Conservation (phyloP, 108 stramenopile genomes). For the Nannochloropsis gaditana region DNA sequence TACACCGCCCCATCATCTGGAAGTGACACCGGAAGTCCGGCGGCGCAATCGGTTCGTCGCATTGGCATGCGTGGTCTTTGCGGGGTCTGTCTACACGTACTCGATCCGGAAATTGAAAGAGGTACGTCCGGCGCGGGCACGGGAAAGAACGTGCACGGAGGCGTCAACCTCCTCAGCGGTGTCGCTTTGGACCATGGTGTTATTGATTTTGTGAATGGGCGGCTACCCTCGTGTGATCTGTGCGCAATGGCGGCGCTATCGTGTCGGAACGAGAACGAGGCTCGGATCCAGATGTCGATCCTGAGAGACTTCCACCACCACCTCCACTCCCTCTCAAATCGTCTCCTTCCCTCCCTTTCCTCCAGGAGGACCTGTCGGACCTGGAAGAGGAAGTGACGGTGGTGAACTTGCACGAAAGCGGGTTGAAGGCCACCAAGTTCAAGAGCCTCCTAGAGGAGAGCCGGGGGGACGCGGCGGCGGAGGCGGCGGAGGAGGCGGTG, state of each 20-base stretch:
- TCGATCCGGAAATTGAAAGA: not conserved
- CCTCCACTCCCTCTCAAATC: not conserved
- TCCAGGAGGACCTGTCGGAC: not conserved
- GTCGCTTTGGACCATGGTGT: too few species aligned
- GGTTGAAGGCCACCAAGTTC: not conserved
- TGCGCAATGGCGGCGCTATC: too few species aligned
- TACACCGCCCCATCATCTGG: not conserved
- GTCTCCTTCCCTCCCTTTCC: not conserved
- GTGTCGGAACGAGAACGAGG: too few species aligned
- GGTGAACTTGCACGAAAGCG: not conserved
- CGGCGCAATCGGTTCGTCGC: not conserved
- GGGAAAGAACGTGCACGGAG: too few species aligned
- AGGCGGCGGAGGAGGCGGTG: not conserved
- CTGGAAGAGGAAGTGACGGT: not conserved
- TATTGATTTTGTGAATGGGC: too few species aligned
- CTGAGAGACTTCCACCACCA: not conserved
- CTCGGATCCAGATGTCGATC: too few species aligned
- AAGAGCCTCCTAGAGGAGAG: not conserved
- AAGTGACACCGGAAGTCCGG: not conserved
- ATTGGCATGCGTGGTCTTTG: not conserved
- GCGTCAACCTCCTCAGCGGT: too few species aligned
- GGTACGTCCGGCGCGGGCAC: not conserved
- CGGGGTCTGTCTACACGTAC: not conserved
- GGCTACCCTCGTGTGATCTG: too few species aligned
- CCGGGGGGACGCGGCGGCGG: not conserved